Conservation (phyloP, 805 yeast genomes). For the Yarrowia divulgata region DNA sequence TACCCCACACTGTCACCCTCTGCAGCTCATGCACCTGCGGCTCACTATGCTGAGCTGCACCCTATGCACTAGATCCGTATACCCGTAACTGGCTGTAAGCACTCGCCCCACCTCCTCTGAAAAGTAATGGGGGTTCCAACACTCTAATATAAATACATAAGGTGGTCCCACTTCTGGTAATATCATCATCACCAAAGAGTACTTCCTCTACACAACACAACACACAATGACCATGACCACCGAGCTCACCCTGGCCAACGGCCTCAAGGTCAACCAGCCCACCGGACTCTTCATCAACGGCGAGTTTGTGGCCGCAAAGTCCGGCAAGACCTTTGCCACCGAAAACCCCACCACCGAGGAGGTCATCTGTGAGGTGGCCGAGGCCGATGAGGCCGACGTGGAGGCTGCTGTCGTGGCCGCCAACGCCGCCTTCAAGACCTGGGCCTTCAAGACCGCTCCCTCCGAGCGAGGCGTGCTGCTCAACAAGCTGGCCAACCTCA, state of each 20-base stretch:
- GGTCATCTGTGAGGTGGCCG: conserved; percentile 68
- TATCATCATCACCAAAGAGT: neutral
- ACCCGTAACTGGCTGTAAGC: conserved; percentile 15
- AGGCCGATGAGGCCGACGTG: conserved; percentile 77
- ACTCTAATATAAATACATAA: conserved; percentile 7
- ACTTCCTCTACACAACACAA: neutral
- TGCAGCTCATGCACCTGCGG: conserved; percentile 1
- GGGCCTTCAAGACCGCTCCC: conserved; percentile 75
- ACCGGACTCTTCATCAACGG: conserved; percentile 89
- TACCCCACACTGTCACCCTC: conserved; percentile 12
- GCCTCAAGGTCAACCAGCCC: conserved; percentile 74
- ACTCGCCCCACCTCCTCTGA: conserved; percentile 1
- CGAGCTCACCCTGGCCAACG: conserved; percentile 62
- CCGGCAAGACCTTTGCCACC: conserved; percentile 66
- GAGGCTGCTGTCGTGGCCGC: conserved; percentile 88
- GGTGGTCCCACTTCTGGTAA: neutral
- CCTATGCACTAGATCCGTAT: conserved; percentile 25
- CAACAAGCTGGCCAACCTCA: conserved; percentile 75
- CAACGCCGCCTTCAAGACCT: conserved; percentile 70
- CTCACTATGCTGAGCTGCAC: neutral
- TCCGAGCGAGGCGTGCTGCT: conserved; percentile 63
- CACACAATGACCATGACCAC: conserved; percentile 33
- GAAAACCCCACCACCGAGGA: conserved; percentile 57
- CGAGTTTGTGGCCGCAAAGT: conserved; percentile 68
- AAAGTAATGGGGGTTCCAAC: neutral